Conservation (phyloP, 441 rosid genomes). For the Jatropha podagrica region DNA sequence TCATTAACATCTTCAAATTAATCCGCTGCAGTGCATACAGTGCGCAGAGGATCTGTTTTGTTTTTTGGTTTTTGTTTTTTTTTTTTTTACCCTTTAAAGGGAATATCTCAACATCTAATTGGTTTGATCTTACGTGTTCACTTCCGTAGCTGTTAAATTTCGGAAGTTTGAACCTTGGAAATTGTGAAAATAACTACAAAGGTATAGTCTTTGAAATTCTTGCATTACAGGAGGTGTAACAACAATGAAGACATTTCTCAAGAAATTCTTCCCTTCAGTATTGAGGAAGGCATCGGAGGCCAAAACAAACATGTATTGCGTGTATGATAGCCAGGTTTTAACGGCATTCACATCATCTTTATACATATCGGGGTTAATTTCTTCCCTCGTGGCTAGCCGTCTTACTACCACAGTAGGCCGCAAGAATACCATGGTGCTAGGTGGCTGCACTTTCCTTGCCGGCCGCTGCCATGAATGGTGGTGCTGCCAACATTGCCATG, state of each 20-base stretch:
- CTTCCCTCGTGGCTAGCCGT: constrained; percentile 71
- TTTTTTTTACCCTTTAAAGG: too few relatives aligned
- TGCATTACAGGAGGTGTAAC: constrained; percentile 66
- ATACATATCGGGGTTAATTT: constrained; percentile 63
- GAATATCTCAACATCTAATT: too few relatives aligned
- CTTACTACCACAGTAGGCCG: constrained; percentile 53
- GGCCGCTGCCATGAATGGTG: constrained; percentile 69
- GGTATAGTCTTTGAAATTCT: not conserved
- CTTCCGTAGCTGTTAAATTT: too few relatives aligned
- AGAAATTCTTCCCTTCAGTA: constrained; percentile 67
- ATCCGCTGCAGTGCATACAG: not conserved
- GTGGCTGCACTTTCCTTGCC: constrained; percentile 66
- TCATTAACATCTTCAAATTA: not conserved
- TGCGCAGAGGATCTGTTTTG: too few relatives aligned
- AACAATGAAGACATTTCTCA: constrained; percentile 74
- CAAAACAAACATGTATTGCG: constrained; percentile 54
- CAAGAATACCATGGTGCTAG: constrained; percentile 57
- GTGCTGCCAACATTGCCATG: constrained; percentile 60
- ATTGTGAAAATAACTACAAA: too few relatives aligned
- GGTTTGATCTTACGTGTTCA: too few relatives aligned
- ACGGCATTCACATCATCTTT: constrained; percentile 80
- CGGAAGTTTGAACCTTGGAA: too few relatives aligned
- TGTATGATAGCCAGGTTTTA: constrained; percentile 55
- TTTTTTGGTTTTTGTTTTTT: too few relatives aligned
- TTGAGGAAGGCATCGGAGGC: constrained; percentile 46